These are phyloP conservation scores for Colletotrichum limetticola DNA, from an alignment of 2,329 filamentous ascomycete species.

Conservation along the genomic window DNA sequence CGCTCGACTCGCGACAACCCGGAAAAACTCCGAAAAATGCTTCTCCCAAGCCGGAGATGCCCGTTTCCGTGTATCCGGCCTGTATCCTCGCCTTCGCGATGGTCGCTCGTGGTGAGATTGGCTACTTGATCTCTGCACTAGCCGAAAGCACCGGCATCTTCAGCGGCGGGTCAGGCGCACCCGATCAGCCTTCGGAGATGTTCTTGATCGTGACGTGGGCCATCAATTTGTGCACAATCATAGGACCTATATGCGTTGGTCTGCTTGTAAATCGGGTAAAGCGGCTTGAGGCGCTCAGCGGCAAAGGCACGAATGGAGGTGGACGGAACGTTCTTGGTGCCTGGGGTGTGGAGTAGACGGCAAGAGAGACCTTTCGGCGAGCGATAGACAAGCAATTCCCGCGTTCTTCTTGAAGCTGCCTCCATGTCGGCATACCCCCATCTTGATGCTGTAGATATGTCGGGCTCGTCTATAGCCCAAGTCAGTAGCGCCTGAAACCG, in stretches of 20 bases:
- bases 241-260: constrained; percentile 61
- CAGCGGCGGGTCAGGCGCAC: constrained; percentile 8
- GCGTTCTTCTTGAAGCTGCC: not conserved
- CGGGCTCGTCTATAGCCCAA: not conserved
- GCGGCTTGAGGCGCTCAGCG: constrained; percentile 38
- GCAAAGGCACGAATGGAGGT: not conserved
- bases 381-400: not conserved
- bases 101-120: constrained; percentile 83
- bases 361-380: not conserved
- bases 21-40: constrained; percentile 28
- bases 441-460: not conserved
- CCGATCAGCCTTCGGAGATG: constrained; percentile 47
- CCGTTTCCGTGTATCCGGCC: constrained; percentile 73
- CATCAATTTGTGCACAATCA: constrained; percentile 64
- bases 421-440: not conserved
- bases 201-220: constrained; percentile 67
- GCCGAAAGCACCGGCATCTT: constrained; percentile 66
- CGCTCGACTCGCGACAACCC: constrained; percentile 32
- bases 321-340: constrained; percentile 29
- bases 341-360: constrained; percentile 27
- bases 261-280: constrained; percentile 56
- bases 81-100: constrained; percentile 74
- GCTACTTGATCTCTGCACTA: constrained; percentile 78
- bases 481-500: constrained; percentile 5
- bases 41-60: constrained; percentile 50